Base-by-base conservation (phyloP, 768 basidiomycete species). In the Leccinum truebloodii region DNA sequence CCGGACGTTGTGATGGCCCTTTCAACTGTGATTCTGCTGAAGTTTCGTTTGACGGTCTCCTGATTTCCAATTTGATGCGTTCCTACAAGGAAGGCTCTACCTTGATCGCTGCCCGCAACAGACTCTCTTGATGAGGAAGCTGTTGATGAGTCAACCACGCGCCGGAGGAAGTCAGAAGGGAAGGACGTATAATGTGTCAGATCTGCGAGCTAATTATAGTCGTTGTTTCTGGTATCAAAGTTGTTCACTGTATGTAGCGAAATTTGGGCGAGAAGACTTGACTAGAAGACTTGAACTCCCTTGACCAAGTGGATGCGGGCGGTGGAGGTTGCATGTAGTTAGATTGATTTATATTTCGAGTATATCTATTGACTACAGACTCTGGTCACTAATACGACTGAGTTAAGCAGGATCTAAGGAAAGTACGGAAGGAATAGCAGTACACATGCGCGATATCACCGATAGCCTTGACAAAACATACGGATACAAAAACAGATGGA, bases 291-390 rank as follows among this genome's bases (percentile, higher is more conserved):
- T 39, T 8, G 16, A 18, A 39, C 7, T 39, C 16, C 3, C 3
- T 16, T 39, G 16, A 39, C 1, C 16, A 39, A 18, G 37, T 39
- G 37, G 37, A 14, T 35, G 35, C 14, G 14, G 35, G 35, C 14
- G 35, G 35, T 13, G 35, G 13, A 35, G 13, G 13, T 34, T 34
- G 13, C 34, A 34, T 34, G 44, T 3, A 20, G 44, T 20, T 10
- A 4, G 7, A 49, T 58, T 37, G 20, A 30, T 44, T 35, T 60
- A 50, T 26, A 20, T n/a, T 20, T 18, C 24, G 14, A 34, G 26
- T 7, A 8, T 55, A 44, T 18, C 48, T 51, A 61, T 46, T 39
- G 52, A 46, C 52, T 64, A 67, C 61, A 57, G 34, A 54, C 5
- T 32, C 44, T 46, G 30, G 0, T 7, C 20, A 28, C 6, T n/a